Evolutionary conservation across 2,329 filamentous ascomycete genomes (phyloP).

Genomic region (Didymella pomorum): DNA sequence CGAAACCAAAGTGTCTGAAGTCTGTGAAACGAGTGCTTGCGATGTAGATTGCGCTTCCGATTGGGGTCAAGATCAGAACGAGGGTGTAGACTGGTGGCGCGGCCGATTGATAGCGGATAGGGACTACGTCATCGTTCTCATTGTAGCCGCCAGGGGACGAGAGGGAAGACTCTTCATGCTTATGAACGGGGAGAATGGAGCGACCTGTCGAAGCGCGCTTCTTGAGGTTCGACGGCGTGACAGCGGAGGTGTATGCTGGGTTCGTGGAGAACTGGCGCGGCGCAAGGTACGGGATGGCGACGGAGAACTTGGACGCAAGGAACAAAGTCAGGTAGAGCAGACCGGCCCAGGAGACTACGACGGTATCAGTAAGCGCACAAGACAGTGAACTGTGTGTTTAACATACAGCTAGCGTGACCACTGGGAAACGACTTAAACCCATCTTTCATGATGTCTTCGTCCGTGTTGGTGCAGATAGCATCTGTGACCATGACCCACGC

Average conservation of each 20-base stretch:
- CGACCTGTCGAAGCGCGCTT: slow-evolving; percentile 19
- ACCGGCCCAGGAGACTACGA: slow-evolving; percentile 73
- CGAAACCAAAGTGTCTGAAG: slow-evolving; percentile 90
- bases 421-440: slow-evolving; percentile 87
- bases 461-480: slow-evolving; percentile 74
- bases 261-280: slow-evolving; percentile 58
- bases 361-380: background rate
- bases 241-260: slow-evolving; percentile 58
- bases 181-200: slow-evolving; percentile 35
- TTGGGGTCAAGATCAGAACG: slow-evolving; percentile 72
- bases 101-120: slow-evolving; percentile 75
- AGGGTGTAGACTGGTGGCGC: slow-evolving; percentile 84
- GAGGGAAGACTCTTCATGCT: slow-evolving; percentile 35
- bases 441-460: slow-evolving; percentile 71
- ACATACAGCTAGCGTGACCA: slow-evolving; percentile 73
- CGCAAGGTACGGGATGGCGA: slow-evolving; percentile 74
- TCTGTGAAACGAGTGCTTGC: slow-evolving; percentile 86
- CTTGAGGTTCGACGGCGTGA: slow-evolving; percentile 47
- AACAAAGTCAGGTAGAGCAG: slow-evolving; percentile 87
- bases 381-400: too few relatives aligned
- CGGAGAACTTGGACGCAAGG: slow-evolving; percentile 81
- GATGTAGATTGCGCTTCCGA: slow-evolving; percentile 80
- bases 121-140: slow-evolving; percentile 52
- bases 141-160: slow-evolving; percentile 26
- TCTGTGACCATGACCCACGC: slow-evolving; percentile 76